A percentile compares a stretch with the other conserved stretches of the same genome.
Conservation (phyloP, 805 yeast genomes). For the Hanseniaspora guilliermondii region DNA sequence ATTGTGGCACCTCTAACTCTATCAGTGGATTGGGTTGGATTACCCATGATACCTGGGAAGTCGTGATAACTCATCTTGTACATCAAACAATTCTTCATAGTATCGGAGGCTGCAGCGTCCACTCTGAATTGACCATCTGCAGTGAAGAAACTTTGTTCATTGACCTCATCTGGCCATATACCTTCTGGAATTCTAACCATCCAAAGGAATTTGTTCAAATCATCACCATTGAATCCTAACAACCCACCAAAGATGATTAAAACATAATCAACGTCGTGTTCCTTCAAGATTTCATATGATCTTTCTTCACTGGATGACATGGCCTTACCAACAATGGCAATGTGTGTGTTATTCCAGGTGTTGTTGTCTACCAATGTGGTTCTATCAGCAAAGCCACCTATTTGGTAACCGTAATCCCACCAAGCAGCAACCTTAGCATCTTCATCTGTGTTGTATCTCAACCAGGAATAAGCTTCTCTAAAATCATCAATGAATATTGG, state of each 20-base stretch:
- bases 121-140: constrained; percentile 77
- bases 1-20: constrained; percentile 80
- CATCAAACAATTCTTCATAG: constrained; percentile 84
- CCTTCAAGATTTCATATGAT: constrained; percentile 74
- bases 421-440: constrained; percentile 95
- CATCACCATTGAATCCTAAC: constrained; percentile 90
- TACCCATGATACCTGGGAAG: constrained; percentile 54
- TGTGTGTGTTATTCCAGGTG: constrained; percentile 98
- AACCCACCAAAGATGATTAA: constrained; percentile 89
- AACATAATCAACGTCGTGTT: constrained; percentile 91
- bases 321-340: constrained; percentile 97
- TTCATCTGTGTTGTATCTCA: constrained; percentile 93
- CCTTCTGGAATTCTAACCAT: constrained; percentile 99
- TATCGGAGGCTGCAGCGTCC: constrained; percentile 64
- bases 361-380: constrained; percentile 96
- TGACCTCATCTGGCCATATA: constrained; percentile 97
- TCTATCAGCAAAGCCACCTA: constrained; percentile 99
- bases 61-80: constrained; percentile 90
- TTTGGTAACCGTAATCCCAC: constrained; percentile 99
- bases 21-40: constrained; percentile 52
- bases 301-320: constrained; percentile 83
- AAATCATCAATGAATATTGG: constrained; percentile 82
- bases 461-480: constrained; percentile 98
- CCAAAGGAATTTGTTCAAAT: constrained; percentile 92
- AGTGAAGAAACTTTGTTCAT: constrained; percentile 74